Conservation (phyloP, 148 eudicot genomes). For the Diospyros lotus region DNA sequence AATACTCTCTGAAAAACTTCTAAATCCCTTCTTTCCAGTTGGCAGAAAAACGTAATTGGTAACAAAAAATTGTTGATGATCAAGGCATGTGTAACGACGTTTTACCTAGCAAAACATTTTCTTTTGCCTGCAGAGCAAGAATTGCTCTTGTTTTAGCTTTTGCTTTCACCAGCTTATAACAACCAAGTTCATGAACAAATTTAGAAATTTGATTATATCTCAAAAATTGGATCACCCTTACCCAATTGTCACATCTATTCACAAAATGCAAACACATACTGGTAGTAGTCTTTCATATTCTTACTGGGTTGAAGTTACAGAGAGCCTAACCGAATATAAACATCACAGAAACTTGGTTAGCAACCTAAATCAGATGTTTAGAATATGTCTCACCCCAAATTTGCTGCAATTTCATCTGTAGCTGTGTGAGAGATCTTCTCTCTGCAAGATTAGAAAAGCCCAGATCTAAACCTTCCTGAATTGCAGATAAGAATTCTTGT, state of each 20-base stretch:
- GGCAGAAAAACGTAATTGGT: too few relatives aligned
- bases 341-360: background rate
- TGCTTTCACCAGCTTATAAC: background rate
- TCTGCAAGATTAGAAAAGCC: slow-evolving; percentile 53
- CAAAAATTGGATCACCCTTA: background rate
- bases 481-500: slow-evolving; percentile 51
- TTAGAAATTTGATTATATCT: background rate
- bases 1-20: too few relatives aligned
- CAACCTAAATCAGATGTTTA: background rate
- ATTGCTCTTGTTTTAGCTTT: background rate
- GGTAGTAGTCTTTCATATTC: background rate
- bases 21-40: too few relatives aligned
- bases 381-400: slow-evolving; percentile 58
- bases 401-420: slow-evolving; percentile 57
- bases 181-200: background rate
- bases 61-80: too few relatives aligned
- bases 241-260: background rate
- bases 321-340: background rate
- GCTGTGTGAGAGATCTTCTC: slow-evolving; percentile 48
- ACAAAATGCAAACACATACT: background rate
- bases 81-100: too few relatives aligned
- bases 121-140: background rate
- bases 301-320: background rate
- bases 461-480: slow-evolving; percentile 48
- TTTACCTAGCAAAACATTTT: background rate